These are phyloP conservation scores for Lipomyces starkeyi DNA, from an alignment of 805 yeast genomes.

Conservation along the genomic window DNA sequence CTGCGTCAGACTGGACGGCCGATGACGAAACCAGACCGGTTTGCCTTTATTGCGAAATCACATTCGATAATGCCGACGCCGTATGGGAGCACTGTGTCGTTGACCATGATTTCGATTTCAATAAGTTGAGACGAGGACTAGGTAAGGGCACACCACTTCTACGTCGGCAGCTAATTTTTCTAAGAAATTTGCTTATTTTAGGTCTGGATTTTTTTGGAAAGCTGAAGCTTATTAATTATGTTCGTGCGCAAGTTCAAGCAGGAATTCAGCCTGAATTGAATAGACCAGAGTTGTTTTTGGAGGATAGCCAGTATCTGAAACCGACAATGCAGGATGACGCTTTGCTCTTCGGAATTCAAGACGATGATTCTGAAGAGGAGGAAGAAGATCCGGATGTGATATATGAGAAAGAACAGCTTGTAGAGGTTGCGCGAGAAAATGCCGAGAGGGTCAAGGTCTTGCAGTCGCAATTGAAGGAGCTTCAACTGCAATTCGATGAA, in stretches of 20 bases:
- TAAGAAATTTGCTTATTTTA: neutral
- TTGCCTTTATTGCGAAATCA: slow-evolving; percentile 37
- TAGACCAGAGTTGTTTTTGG: slow-evolving; percentile 33
- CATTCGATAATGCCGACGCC: slow-evolving; percentile 32
- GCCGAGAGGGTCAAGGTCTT: slow-evolving; percentile 19
- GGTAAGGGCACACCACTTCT: slow-evolving; percentile 8
- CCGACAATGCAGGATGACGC: slow-evolving; percentile 42
- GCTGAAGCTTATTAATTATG: slow-evolving; percentile 42
- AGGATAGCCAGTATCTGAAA: slow-evolving; percentile 38
- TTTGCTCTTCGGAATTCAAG: slow-evolving; percentile 39
- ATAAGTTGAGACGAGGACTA: slow-evolving; percentile 25
- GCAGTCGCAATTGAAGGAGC: slow-evolving; percentile 24
- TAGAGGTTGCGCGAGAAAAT: slow-evolving; percentile 15
- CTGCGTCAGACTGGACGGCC: slow-evolving; percentile 40
- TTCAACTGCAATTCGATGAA: slow-evolving; percentile 29
- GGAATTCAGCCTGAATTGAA: slow-evolving; percentile 30
- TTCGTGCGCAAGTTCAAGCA: slow-evolving; percentile 37
- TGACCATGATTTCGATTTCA: slow-evolving; percentile 39
- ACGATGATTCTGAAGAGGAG: slow-evolving; percentile 39
- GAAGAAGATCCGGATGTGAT: slow-evolving; percentile 30
- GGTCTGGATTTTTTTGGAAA: slow-evolving; percentile 42
- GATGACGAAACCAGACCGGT: slow-evolving; percentile 39
- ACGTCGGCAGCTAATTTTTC: neutral
- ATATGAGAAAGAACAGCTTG: slow-evolving; percentile 41
- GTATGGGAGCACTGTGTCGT: slow-evolving; percentile 38